Base-by-base conservation (phyloP, 768 basidiomycete species). In the Kwoniella europaea region DNA sequence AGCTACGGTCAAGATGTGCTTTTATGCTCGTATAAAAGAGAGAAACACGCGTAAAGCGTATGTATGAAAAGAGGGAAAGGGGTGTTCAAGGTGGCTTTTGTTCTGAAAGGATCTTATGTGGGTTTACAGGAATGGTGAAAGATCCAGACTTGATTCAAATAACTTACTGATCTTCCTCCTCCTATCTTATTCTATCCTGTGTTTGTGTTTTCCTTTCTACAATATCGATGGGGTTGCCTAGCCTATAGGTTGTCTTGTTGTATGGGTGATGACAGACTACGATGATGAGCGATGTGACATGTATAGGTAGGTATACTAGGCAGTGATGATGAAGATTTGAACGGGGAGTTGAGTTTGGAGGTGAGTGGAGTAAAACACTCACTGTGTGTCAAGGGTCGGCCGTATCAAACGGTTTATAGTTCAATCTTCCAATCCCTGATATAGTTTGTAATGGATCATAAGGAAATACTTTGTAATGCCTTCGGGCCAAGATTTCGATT, bases 321-420 rank as follows among this genome's bases (percentile, higher is more conserved):
- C 15, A n/a, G 59, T 35, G 41, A 18, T 7, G 35, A 42, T 60
- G 24, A 59, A 59, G 59, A 41, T 46, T n/a, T 55, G 54, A 55
- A 55, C 54, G 50, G 35, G 59, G 35, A 46, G 18, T n/a, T 44
- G 61, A 62, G 10, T n/a, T 12, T 18, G 41, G 61, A 44, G 24
- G 43, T 43, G 61, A 62, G 61, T 62, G 41, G 61, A 62, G 61
- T 46, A 29, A 55, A 52, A 15, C 15, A 52, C 20, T 16, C 20
- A 52, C 15, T 16, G 7, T 15, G 50, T n/a, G n/a, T 52, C 13
- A 52, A 5, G 13, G 50, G 55, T 27, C 57, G 57, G 59, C 59
- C 59, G 59, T 61, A 46, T 22, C 13, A 61, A 61, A 61, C 59
- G 59, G 59, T 35, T 35, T 35, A 35, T 35, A 35, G 35, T 35